phyloP scores from a whole-genome alignment of 2,329 filamentous ascomycete species.

The Colletotrichum echinochloae region DNA sequence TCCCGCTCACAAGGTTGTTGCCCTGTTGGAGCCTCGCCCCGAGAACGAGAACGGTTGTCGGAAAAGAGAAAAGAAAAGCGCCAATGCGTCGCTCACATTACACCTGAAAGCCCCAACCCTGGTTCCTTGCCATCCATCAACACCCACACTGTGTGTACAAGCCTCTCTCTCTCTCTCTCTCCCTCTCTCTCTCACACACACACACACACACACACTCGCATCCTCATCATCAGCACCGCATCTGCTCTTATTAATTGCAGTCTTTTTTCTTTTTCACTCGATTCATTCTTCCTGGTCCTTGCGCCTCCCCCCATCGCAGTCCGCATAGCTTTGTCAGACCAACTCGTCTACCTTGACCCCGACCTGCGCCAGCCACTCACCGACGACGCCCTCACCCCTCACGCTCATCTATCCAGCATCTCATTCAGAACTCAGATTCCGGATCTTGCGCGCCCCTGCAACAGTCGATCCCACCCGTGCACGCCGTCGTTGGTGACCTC shows the following conservation, averaged over 20 bases:
- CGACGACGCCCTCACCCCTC: slow-evolving; percentile 20
- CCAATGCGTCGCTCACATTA: slow-evolving; percentile 10
- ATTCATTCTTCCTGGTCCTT: not conserved
- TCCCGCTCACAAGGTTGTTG: not conserved
- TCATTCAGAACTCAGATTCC: not conserved
- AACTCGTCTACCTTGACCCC: not conserved
- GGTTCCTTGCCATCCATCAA: slow-evolving; percentile 24
- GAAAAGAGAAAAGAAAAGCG: not conserved
- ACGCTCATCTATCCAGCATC: slow-evolving; percentile 2
- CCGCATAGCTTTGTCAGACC: not conserved
- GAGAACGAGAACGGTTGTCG: not conserved
- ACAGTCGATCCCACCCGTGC: slow-evolving; percentile 2
- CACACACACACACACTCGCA: not conserved
- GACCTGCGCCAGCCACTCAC: slow-evolving; percentile 15
- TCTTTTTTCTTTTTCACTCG: not conserved
- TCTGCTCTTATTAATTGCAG: not conserved
- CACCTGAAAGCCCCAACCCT: slow-evolving; percentile 28
- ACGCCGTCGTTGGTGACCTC: not conserved
- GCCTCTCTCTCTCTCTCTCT: slow-evolving; percentile 17
- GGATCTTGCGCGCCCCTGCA: slow-evolving; percentile 3
- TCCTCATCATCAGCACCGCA: not conserved
- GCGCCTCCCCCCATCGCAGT: not conserved
- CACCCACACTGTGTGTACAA: slow-evolving; percentile 13
- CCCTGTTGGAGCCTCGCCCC: slow-evolving; percentile 7
- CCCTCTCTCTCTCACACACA: no score